Conservation (phyloP, 2,329 filamentous ascomycete genomes). For the Aspergillus sp. region DNA sequence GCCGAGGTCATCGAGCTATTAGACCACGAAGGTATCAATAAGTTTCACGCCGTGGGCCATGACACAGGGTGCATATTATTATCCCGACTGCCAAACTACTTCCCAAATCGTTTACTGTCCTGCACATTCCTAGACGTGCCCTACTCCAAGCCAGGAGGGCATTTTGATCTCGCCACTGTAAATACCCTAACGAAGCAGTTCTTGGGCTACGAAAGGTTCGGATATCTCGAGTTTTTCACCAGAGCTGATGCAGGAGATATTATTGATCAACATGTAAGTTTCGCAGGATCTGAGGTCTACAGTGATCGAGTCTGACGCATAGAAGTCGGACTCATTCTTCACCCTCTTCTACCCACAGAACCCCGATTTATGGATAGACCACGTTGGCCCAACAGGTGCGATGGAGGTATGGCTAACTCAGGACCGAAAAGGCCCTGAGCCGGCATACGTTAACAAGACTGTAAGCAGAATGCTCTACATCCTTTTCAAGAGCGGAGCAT, state of each 20-base stretch:
- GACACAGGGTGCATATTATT: constrained; percentile 27
- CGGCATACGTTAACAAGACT: constrained; percentile 21
- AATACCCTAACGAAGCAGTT: constrained; percentile 21
- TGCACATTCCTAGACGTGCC: constrained; percentile 22
- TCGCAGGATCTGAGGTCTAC: neutral
- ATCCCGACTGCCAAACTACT: constrained; percentile 27
- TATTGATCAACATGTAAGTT: constrained; percentile 26
- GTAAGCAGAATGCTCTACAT: constrained; percentile 6
- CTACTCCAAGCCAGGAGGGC: constrained; percentile 19
- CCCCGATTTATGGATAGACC: constrained; percentile 18
- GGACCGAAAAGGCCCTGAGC: constrained; percentile 15
- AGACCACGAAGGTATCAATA: constrained; percentile 21
- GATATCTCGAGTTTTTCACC: constrained; percentile 25
- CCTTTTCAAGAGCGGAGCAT: neutral
- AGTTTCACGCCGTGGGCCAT: constrained; percentile 26
- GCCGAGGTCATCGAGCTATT: constrained; percentile 37
- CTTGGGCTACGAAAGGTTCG: constrained; percentile 24
- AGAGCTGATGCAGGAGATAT: constrained; percentile 13
- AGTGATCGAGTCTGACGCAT: neutral
- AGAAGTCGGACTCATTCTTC: constrained; percentile 24
- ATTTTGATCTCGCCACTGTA: constrained; percentile 22
- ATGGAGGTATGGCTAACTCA: constrained; percentile 22
- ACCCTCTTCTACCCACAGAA: constrained; percentile 25
- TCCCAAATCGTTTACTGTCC: constrained; percentile 18
- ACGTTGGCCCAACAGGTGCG: constrained; percentile 22